Evolutionary conservation across 2,329 filamentous ascomycete species (phyloP), one percentile per base, ranked within the genome.

Genomic region (Tolypocladium ophioglossoides): DNA sequence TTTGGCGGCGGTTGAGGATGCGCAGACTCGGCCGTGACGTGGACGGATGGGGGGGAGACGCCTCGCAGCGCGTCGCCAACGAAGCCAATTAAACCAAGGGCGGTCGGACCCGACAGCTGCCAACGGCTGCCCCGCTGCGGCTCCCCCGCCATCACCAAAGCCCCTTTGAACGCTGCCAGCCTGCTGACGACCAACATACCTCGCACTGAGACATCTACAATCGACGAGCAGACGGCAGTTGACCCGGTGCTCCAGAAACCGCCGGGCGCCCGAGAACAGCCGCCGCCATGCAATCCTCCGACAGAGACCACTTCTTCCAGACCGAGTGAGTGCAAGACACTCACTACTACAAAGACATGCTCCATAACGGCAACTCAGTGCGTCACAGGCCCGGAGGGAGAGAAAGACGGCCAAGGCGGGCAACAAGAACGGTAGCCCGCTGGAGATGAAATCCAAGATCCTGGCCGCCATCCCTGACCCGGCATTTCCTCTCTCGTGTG

Each of bases 281-380:
- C 58, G 55, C 56, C 57, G 85, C 82, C 76, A 86, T 87, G 69
- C 79, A 83, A 58, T 87, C 87, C 32, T 79, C 81, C 51, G 82
- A 95, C 65, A 79, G 85, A 52, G 85, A 87, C 34, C 83, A 94
- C 66, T 97, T 95, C 75, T 97, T 97, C 67, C 89, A 96, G 71
- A 95, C 91, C 34, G 87, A 91, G 89, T 94, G 73, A 71, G 84
- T 69, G 27, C 10, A 38, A 12, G 14, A 44, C 57, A 59, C 64
- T 22, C 66, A 20, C 5, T 34, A 9, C 27, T 34, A 30, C 27
- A 34, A 48, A 34, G 44, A 34, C 44, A 14, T 18, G 12, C n/a
- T 14, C n/a, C 38, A 52, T 56, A 20, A 57, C 51, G 24, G 11
- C 6, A 6, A 9, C 5, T 18, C 55, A 82, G 79, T 64, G 78